Evolutionary conservation across 495 filamentous ascomycete species (phyloP).

Genomic region (Cenococcum geophilum): DNA sequence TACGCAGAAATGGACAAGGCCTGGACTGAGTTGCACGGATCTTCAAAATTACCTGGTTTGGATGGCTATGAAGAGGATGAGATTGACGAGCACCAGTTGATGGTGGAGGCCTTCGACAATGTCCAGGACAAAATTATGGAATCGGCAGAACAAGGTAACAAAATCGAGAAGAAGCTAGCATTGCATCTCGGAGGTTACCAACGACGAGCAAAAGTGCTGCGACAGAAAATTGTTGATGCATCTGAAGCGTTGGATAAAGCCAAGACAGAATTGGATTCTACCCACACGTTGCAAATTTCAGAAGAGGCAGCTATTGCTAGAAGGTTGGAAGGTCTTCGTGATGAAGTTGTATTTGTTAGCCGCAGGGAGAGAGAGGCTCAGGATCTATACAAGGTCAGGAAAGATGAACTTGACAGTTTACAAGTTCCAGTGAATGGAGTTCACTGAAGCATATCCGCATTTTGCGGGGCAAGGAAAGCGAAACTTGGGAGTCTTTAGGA

Average conservation of each 20-base stretch:
- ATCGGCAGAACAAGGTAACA: slow-evolving; percentile 72
- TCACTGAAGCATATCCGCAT: slow-evolving; percentile 19
- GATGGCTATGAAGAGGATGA: slow-evolving; percentile 70
- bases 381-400: slow-evolving; percentile 68
- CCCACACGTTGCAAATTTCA: slow-evolving; percentile 65
- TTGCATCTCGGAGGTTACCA: slow-evolving; percentile 86
- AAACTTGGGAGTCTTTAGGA: too few species aligned
- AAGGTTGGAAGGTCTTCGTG: slow-evolving; percentile 67
- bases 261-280: slow-evolving; percentile 63
- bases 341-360: slow-evolving; percentile 77
- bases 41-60: slow-evolving; percentile 62
- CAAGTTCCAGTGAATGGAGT: slow-evolving; percentile 28
- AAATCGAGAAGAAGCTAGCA: slow-evolving; percentile 88
- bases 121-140: slow-evolving; percentile 63
- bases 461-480: background rate
- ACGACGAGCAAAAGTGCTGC: slow-evolving; percentile 73
- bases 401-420: slow-evolving; percentile 70
- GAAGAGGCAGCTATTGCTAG: slow-evolving; percentile 69
- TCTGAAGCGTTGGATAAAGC: slow-evolving; percentile 69
- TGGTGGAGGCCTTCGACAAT: slow-evolving; percentile 59
- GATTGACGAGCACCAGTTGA: slow-evolving; percentile 53
- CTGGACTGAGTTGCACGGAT: slow-evolving; percentile 58
- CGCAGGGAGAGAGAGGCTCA: slow-evolving; percentile 85
- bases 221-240: slow-evolving; percentile 74
- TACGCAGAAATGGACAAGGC: slow-evolving; percentile 56